Evolutionary conservation across 768 basidiomycete genomes (phyloP), one percentile per base, ranked within the genome.

Genomic region (Hydnomerulius pinastri): DNA sequence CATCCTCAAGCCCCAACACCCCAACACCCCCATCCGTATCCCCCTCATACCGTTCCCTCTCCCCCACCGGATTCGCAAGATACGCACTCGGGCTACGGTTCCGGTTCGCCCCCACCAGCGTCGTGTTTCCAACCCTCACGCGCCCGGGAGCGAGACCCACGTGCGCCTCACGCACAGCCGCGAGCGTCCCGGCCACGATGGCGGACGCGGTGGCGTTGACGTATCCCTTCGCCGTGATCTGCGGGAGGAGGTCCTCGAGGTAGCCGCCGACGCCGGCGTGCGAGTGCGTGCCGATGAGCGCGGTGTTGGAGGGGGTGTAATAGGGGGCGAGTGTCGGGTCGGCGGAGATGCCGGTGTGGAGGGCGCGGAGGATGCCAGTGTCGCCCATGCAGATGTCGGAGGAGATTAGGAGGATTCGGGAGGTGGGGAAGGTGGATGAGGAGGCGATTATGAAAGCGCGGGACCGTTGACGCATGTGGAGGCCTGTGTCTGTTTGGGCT

Each of bases 321-420:
- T 90, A 52, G 1, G 80, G 81, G 2, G 85, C 81, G 61, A 78
- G 87, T 37, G 76, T 68, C 17, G 61, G 58, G 43, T 62, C 61
- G 9, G 73, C 55, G 6, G 82, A 75, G 9, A 91, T 75, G 33
- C 77, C 69, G 4, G 74, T 63, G 24, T 91, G 77, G 56, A 92
- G 82, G 12, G 81, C 78, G 23, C 87, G 81, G 27, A 88, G 83
- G 30, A 89, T 71, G 21, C 87, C 89, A 3, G 80, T 82, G 66
- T 90, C 90, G 10, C 89, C 89, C 85, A 90, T 89, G 35, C 82
- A 86, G 43, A 90, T 88, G 63, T 92, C 89, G n/a, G 87, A 77
- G 56, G 89, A 90, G 66, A 90, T 82, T 62, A 88, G 87, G 20
- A 90, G 81, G 39, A 90, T 60, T 40, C 86, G 77, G 56, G 86